phyloP scores from a whole-genome alignment of 345 rosid species.

The Pugionium cornutum region DNA sequence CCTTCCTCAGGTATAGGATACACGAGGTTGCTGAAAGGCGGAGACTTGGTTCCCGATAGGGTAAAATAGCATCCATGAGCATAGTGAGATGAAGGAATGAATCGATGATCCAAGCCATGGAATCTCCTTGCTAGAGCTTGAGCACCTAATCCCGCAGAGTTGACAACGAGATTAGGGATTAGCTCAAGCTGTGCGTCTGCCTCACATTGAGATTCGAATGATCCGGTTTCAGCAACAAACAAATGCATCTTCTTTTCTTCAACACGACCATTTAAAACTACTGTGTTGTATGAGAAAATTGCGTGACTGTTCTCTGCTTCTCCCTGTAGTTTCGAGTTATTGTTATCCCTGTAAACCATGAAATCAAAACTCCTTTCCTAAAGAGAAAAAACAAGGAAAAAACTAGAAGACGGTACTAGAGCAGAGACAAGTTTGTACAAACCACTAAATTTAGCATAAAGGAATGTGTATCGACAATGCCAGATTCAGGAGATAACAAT shows the following conservation, averaged over 20 bases:
- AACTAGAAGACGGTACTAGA: not conserved
- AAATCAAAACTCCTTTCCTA: conserved; percentile 43
- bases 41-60: conserved; percentile 49
- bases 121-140: conserved; percentile 68
- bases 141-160: conserved; percentile 85
- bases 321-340: conserved; percentile 50
- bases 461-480: conserved; percentile 79
- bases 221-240: conserved; percentile 51
- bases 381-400: conserved; percentile 2
- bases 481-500: conserved; percentile 70
- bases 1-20: conserved; percentile 93
- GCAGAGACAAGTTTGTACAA: conserved; percentile 2
- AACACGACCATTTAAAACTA: conserved; percentile 63
- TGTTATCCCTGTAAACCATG: conserved; percentile 44
- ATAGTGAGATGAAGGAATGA: conserved; percentile 58
- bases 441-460: conserved; percentile 86
- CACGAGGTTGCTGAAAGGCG: conserved; percentile 68
- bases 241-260: conserved; percentile 59
- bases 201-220: conserved; percentile 51
- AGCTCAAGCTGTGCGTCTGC: conserved; percentile 56
- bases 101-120: conserved; percentile 45
- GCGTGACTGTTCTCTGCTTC: conserved; percentile 71
- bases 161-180: conserved; percentile 65
- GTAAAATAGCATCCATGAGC: conserved; percentile 90
- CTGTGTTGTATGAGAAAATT: conserved; percentile 74